Evolutionary conservation across 2,329 filamentous ascomycete species (phyloP).

Genomic region (Penicillium expansum): DNA sequence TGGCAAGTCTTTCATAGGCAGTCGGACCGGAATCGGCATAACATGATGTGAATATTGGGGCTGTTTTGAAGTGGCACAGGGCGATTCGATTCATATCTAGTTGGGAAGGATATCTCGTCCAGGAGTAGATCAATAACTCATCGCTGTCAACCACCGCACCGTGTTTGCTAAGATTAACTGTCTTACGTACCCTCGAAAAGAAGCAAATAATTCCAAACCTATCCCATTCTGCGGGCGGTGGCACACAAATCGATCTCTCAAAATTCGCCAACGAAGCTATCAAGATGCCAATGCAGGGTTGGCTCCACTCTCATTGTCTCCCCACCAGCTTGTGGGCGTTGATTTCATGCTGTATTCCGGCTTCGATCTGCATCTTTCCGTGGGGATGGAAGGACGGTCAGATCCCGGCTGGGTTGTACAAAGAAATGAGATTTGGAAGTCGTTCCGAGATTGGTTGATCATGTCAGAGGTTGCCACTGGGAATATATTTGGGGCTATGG

Average conservation of each 20-base stretch:
- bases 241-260: background rate
- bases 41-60: background rate
- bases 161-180: background rate
- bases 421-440: background rate
- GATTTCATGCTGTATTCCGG: background rate
- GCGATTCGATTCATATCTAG: background rate
- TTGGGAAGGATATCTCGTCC: background rate
- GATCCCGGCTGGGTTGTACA: background rate
- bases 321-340: background rate
- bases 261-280: background rate
- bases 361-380: background rate
- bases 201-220: background rate
- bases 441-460: background rate
- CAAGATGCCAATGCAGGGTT: background rate
- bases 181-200: too few species aligned
- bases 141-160: background rate
- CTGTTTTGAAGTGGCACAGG: background rate
- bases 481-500: background rate
- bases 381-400: background rate
- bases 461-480: background rate
- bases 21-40: background rate
- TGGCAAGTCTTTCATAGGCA: background rate
- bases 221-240: background rate
- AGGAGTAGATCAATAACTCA: background rate
- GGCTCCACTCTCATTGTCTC: background rate